Evolutionary conservation across 345 rosid species (phyloP).

Genomic region (Xanthoceras sorbifolium): DNA sequence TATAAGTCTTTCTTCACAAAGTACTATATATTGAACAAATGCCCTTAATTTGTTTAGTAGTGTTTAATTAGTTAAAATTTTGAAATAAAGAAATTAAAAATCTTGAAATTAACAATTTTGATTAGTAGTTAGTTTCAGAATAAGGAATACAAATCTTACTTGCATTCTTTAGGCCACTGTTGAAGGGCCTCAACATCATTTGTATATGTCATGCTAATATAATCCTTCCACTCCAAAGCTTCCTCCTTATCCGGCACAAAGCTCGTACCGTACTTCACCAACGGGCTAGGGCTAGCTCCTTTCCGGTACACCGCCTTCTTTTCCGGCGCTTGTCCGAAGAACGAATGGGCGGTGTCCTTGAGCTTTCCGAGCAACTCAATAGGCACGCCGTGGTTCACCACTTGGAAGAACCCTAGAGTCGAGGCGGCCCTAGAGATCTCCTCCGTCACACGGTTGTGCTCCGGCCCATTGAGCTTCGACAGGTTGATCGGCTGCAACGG

Average conservation of each 20-base stretch:
- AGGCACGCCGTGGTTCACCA: constrained; percentile 58
- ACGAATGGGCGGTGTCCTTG: constrained; percentile 44
- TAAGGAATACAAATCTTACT: too few species aligned
- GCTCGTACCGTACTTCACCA: constrained; percentile 58
- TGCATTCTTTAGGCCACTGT: constrained; percentile 55
- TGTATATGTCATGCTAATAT: constrained; percentile 54
- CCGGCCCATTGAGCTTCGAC: constrained; percentile 42
- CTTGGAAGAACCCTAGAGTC: constrained; percentile 63
- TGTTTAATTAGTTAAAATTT: too few species aligned
- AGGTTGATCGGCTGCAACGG: constrained; percentile 43
- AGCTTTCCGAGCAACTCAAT: constrained; percentile 45
- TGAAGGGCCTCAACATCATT: constrained; percentile 52
- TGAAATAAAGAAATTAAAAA: background rate
- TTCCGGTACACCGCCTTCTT: constrained; percentile 44
- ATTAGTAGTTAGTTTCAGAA: too few species aligned
- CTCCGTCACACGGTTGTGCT: constrained; percentile 35
- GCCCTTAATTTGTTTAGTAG: too few species aligned
- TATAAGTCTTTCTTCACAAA: too few species aligned
- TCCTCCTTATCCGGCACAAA: constrained; percentile 59
- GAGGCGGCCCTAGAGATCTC: constrained; percentile 45
- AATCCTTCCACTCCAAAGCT: constrained; percentile 71
- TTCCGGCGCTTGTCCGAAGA: constrained; percentile 44
- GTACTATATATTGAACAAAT: too few species aligned
- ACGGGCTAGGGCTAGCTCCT: constrained; percentile 48
- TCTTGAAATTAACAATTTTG: too few species aligned